These are phyloP conservation scores for Fusarium sp. DNA, from an alignment of 2,329 filamentous ascomycete species.

Conservation along the genomic window DNA sequence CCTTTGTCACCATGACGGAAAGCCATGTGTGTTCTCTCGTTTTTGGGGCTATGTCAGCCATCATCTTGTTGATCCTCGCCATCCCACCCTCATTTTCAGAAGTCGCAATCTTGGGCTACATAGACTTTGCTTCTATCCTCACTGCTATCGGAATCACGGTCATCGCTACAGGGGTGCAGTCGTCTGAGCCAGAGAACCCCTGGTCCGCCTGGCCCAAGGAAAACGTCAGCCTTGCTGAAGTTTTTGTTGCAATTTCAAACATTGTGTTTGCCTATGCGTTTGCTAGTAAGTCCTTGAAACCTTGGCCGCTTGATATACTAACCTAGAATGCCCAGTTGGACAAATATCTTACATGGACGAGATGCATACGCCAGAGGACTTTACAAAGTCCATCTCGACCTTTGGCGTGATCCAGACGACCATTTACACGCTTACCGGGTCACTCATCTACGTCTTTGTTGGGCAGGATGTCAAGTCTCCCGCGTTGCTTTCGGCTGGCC, in stretches of 20 bases:
- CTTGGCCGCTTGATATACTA: rapidly evolving
- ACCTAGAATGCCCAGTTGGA: neutral
- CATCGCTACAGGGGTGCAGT: neutral
- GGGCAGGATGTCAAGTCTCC: slow-evolving; percentile 70
- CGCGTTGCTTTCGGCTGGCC: slow-evolving; percentile 70
- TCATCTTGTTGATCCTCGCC: slow-evolving; percentile 53
- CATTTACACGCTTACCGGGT: slow-evolving; percentile 72
- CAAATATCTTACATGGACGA: slow-evolving; percentile 14
- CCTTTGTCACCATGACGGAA: neutral
- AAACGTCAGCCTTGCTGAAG: neutral
- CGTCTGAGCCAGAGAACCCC: neutral
- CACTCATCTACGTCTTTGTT: slow-evolving; percentile 73
- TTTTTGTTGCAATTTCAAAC: neutral
- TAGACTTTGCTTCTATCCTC: slow-evolving; percentile 68
- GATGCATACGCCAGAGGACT: slow-evolving; percentile 51
- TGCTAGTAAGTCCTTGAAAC: neutral
- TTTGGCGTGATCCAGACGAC: slow-evolving; percentile 25
- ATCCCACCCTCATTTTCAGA: slow-evolving; percentile 56
- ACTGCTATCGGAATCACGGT: slow-evolving; percentile 57
- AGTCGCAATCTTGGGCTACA: slow-evolving; percentile 41
- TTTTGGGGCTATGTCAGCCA: slow-evolving; percentile 52
- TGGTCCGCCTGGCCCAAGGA: slow-evolving; percentile 15
- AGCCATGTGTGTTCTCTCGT: slow-evolving; percentile 21
- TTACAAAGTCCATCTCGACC: slow-evolving; percentile 60
- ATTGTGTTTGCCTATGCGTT: slow-evolving; percentile 17